Percentiles rank a stretch among this genome's conserved stretches.
These are phyloP conservation scores for Solanum paucissectum DNA, from an alignment of 257 asterid genomes.

Conservation along the genomic window DNA sequence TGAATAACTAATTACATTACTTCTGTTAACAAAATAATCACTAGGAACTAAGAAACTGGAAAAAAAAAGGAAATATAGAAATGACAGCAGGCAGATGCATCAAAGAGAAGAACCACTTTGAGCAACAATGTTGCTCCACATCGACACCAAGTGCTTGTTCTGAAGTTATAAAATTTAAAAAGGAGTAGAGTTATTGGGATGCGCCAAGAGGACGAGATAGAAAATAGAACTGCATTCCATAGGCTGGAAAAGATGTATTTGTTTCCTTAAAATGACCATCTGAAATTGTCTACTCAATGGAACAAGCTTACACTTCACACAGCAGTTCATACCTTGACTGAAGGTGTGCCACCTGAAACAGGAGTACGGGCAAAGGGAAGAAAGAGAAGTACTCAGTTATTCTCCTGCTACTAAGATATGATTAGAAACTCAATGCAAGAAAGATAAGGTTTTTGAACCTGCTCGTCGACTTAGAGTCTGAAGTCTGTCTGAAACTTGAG, in stretches of 20 bases:
- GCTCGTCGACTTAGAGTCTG: constrained; percentile 54
- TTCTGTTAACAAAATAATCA: not conserved
- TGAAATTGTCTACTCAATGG: not conserved
- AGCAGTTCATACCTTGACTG: constrained; percentile 75
- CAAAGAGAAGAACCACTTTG: not conserved
- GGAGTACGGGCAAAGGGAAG: not conserved
- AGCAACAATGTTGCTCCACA: not conserved
- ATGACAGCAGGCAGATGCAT: not conserved
- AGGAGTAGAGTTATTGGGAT: not conserved
- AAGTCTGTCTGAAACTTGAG: constrained; percentile 75
- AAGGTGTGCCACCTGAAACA: constrained; percentile 45
- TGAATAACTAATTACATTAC: not conserved
- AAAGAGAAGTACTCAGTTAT: not conserved
- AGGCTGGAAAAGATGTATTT: not conserved
- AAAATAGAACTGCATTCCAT: not conserved
- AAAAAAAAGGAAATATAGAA: not conserved
- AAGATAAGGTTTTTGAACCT: constrained; percentile 30
- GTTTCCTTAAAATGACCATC: not conserved
- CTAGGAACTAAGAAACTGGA: not conserved
- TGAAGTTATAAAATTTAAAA: not conserved
- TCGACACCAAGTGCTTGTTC: not conserved
- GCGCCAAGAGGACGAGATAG: not conserved
- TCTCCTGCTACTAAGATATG: not conserved
- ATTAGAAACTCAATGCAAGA: not conserved
- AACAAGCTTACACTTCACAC: constrained; percentile 40